These are phyloP conservation scores for Colletotrichum sp. DNA, from an alignment of 2,329 filamentous ascomycete genomes.

Conservation along the genomic window DNA sequence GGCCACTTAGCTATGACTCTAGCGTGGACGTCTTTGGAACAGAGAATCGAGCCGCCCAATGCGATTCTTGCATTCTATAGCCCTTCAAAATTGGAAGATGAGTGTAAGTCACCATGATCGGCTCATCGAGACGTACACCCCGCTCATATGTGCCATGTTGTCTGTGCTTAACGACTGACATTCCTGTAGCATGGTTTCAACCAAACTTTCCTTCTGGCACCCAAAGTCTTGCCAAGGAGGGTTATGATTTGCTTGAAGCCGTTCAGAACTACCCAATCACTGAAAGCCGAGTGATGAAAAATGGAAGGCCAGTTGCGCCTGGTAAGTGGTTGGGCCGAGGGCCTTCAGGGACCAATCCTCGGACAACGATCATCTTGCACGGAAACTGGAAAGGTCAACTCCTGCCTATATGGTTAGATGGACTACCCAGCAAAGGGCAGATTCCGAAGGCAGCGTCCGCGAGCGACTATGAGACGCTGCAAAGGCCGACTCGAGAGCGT, in stretches of 20 bases:
- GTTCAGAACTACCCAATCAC: neutral
- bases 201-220: neutral
- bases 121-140: neutral
- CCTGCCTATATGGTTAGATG: neutral
- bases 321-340: neutral
- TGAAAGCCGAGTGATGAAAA: neutral
- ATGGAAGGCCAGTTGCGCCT: neutral
- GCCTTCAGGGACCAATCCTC: neutral
- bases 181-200: neutral
- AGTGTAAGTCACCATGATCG: neutral
- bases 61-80: conserved; percentile 1
- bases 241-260: neutral
- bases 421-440: neutral
- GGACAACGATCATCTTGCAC: neutral
- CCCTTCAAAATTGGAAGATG: neutral
- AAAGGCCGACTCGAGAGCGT: neutral
- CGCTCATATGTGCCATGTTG: neutral
- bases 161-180: neutral
- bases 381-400: neutral
- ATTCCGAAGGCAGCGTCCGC: neutral
- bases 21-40: conserved; percentile 36
- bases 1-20: conserved; percentile 50
- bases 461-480: neutral
- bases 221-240: neutral
- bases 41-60: conserved; percentile 37